A percentile compares a stretch with the other conserved stretches of the same genome.
Conservation (phyloP, 306 rosid genomes). For the Cicer yamashitae region DNA sequence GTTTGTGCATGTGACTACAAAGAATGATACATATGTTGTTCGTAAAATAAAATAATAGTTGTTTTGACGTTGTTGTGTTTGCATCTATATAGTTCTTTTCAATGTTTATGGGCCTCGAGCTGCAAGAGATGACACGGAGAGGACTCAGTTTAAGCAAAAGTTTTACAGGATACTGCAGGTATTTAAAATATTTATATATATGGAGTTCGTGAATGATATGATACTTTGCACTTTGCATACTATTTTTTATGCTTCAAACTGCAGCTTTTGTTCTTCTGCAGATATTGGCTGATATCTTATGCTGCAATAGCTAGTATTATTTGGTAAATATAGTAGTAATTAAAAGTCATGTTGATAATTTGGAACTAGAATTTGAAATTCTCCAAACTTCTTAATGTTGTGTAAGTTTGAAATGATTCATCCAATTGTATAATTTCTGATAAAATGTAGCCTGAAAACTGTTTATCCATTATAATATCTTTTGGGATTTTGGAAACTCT, state of each 20-base stretch:
- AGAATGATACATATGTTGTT: background rate
- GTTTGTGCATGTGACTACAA: conserved; percentile 16
- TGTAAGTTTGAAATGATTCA: background rate
- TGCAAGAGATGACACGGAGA: conserved; percentile 72
- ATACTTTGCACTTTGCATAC: conserved; percentile 30
- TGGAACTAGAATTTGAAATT: conserved; percentile 27
- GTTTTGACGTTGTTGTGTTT: conserved; percentile 40
- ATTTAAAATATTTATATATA: conserved; percentile 16
- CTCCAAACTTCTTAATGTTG: conserved; percentile 15
- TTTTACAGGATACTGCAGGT: conserved; percentile 86
- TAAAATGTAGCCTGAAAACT: conserved; percentile 8
- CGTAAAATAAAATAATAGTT: background rate
- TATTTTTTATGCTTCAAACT: conserved; percentile 27
- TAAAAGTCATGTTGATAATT: conserved; percentile 20
- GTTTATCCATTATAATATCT: conserved; percentile 23
- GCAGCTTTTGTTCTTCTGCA: conserved; percentile 26
- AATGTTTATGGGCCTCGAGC: conserved; percentile 95
- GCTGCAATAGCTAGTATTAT: conserved; percentile 29
- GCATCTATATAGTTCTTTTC: conserved; percentile 71
- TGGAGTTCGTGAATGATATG: conserved; percentile 6
- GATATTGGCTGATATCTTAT: conserved; percentile 30
- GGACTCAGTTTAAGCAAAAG: conserved; percentile 72
- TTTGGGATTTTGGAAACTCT: conserved; percentile 24
- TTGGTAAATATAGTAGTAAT: conserved; percentile 16
- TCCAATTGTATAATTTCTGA: conserved; percentile 3